Evolutionary conservation across 73 alveolate species (phyloP), one percentile per base, ranked within the genome.

Genomic region (Paraurostyla sp.): DNA sequence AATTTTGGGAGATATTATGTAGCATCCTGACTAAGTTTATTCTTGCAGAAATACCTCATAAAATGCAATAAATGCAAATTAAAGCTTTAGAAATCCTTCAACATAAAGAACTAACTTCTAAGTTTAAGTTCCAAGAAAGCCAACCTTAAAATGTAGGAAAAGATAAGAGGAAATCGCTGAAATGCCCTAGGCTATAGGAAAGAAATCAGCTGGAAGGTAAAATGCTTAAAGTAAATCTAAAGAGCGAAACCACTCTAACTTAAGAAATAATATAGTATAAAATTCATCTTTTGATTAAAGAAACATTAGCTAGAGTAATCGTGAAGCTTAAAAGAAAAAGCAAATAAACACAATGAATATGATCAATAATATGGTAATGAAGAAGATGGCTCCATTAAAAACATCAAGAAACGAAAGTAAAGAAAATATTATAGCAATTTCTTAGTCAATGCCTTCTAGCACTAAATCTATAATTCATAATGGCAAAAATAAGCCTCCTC

Each of bases 51-150:
- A 60, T 32, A 60, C 45, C 4, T 60, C 78, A 13, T 60, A 7
- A 29, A 23, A 2, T 27, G 32, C 22, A 6, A 60, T 32, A 29
- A 23, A 2, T 27, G 32, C 22, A 6, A 60, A 60, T 60, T 60
- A 60, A 50, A 60, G 78, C 50, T 60, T 60, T 23, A 60, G 78
- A 33, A 60, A 60, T 60, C 78, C 78, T 2, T 60, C 78, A 27
- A 60, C 50, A 9, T 60, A 60, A 30, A 60, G 78, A 33, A 60
- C 78, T 9, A 60, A 60, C 78, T 60, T 60, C 50, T 33, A 60
- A 27, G 78, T 60, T 9, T 50, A 45, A 11, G 25, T 60, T 60
- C 78, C 78, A 9, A 30, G 32, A 27, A 60, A 60, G 50, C 78
- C 78, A 9, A 9, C 23, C 50, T 16, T 60, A 60, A 60, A 60